These are phyloP conservation scores for Saccharomycopsis sp. DNA, from an alignment of 805 yeast species.

Conservation along the genomic window DNA sequence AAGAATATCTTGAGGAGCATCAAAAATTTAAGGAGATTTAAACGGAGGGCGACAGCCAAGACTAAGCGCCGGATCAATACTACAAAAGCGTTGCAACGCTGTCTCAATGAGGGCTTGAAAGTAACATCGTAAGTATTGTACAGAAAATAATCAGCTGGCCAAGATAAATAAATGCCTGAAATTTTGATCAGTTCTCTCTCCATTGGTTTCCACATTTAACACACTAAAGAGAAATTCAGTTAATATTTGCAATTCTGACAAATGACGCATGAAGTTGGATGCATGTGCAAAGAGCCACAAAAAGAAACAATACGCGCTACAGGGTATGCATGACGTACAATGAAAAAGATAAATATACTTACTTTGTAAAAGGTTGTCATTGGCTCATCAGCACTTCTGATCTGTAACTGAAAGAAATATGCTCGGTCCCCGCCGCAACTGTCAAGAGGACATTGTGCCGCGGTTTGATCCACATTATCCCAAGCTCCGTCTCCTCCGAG, in stretches of 20 bases:
- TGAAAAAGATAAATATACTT: conserved; percentile 9
- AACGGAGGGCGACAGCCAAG: too few species aligned
- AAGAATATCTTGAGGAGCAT: neutral
- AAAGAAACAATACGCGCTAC: neutral
- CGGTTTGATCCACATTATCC: conserved; percentile 97
- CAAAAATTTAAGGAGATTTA: too few species aligned
- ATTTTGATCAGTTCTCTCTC: conserved; percentile 69
- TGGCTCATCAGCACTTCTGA: conserved; percentile 97
- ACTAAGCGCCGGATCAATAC: neutral
- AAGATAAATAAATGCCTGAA: neutral
- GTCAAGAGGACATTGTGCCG: conserved; percentile 86
- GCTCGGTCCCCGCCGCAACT: conserved; percentile 85
- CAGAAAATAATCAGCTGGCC: neutral
- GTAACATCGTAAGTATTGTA: neutral
- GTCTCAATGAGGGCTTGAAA: too few species aligned
- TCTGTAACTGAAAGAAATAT: conserved; percentile 93
- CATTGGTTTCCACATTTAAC: conserved; percentile 90
- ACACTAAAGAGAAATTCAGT: too few species aligned
- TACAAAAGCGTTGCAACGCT: neutral
- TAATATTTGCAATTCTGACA: too few species aligned
- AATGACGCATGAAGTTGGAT: too few species aligned
- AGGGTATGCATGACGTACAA: too few species aligned
- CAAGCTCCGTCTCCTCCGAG: conserved; percentile 96
- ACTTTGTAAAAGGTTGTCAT: conserved; percentile 93
- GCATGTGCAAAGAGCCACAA: neutral